A percentile compares a stretch with the other conserved stretches of the same genome.
Conservation (phyloP, 1,284 basidiomycete species). For the Ceratobasidium sp. region DNA sequence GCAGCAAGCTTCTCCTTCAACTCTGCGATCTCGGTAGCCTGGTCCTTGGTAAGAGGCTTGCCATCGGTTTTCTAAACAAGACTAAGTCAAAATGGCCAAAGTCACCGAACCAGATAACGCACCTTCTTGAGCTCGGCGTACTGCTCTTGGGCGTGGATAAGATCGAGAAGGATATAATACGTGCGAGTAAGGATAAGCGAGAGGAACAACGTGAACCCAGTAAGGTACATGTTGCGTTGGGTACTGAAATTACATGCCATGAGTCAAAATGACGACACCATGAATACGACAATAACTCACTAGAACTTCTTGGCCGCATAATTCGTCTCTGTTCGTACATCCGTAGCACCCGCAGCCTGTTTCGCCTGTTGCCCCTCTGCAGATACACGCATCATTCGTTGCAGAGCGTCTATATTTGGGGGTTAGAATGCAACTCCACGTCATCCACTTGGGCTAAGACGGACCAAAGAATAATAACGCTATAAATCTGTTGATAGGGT, state of each 20-base stretch:
- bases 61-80: conserved; percentile 48
- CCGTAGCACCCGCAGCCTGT: conserved; percentile 61
- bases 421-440: background rate
- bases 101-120: conserved; percentile 45
- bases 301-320: conserved; percentile 92
- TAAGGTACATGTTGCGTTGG: conserved; percentile 85
- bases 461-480: conserved; percentile 71
- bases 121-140: conserved; percentile 81
- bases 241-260: conserved; percentile 56
- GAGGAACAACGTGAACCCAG: conserved; percentile 91
- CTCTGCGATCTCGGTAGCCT: conserved; percentile 65
- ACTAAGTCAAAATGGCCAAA: conserved; percentile 7
- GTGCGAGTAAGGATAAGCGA: conserved; percentile 90
- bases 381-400: conserved; percentile 88
- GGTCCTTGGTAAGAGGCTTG: conserved; percentile 54
- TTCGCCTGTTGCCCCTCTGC: conserved; percentile 76
- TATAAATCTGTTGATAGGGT: conserved; percentile 67
- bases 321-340: conserved; percentile 81
- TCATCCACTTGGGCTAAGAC: conserved; percentile 12
- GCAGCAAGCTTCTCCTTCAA: conserved; percentile 65
- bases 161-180: conserved; percentile 89
- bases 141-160: conserved; percentile 87
- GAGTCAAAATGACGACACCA: background rate
- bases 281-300: conserved; percentile 59
- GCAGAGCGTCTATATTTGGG: conserved; percentile 74